Base-by-base conservation (phyloP, 2,329 filamentous ascomycete genomes). In the Cadophora sp. region DNA sequence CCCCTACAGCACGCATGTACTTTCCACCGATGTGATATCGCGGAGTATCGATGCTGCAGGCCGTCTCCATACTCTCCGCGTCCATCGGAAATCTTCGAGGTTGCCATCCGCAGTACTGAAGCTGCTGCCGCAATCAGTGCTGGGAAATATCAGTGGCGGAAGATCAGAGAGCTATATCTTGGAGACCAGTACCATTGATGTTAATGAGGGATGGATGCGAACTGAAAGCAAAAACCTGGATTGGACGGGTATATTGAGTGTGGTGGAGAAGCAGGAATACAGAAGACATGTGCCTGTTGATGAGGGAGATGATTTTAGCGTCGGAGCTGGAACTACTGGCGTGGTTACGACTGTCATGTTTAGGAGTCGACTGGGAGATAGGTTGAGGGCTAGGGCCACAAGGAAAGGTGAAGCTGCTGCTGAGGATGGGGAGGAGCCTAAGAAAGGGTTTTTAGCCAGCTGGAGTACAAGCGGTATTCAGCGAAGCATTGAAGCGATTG, bases 181-280 rank as follows among this genome's bases (percentile, higher is more conserved):
- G 48, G 92, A 96, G 81, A 92, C 87, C 34, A 93, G 90, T 73
- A 86, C 92, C 9, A 89, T 96, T 29, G 92, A 95, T 78, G 88
- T 94, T 70, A 89, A 88, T 69, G 88, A 94, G 76, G 92, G 92
- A 56, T 93, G 91, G 88, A 94, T 96, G 91, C 86, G 87, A 77
- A 93, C 91, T 0, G 92, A 95, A 81, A 92, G 89, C 75, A 86
- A 88, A 71, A 96, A 96, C 75, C 83, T 96, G 64, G 93, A 95
- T 79, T 95, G 91, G 80, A 92, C 92, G 5, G 91, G 92, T 68
- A 90, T 96, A 22, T 81, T 96, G 48, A 92, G 89, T 59, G 92
- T 96, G 14, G 84, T 94, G 24, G 92, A 96, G 81, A 84, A 88
- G 73, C 92, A 96, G 77, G 81, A 86, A 66, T 96, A 93, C 79